Conservation (phyloP, 495 filamentous ascomycete species). For the Astrothelium macrocarpum region DNA sequence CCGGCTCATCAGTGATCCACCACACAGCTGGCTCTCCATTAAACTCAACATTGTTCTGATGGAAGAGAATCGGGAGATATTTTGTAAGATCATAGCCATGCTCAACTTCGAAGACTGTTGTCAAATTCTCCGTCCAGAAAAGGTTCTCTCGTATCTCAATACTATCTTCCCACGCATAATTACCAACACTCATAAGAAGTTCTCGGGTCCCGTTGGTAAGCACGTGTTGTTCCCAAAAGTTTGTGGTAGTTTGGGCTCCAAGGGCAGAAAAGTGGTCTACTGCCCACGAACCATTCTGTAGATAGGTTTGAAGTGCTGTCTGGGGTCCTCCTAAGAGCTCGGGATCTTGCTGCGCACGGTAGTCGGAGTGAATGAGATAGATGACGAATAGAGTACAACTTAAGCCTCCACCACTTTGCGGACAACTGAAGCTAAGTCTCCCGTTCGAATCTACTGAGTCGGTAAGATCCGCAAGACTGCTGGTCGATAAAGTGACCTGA, state of each 20-base stretch:
- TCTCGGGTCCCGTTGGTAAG: constrained; percentile 29
- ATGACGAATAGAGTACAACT: constrained; percentile 11
- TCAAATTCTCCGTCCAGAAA: constrained; percentile 10
- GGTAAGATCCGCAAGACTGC: constrained; percentile 14
- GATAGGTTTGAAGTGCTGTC: constrained; percentile 16
- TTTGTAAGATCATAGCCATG: constrained; percentile 17
- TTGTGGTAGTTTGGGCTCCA: constrained; percentile 35
- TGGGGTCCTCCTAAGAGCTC: constrained; percentile 9
- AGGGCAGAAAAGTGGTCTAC: constrained; percentile 42
- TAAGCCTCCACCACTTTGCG: constrained; percentile 4
- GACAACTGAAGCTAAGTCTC: not conserved
- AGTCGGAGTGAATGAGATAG: constrained; percentile 13
- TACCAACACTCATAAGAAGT: constrained; percentile 29
- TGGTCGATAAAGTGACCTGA: not conserved
- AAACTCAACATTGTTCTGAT: constrained; percentile 9
- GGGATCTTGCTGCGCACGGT: constrained; percentile 12
- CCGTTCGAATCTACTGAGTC: constrained; percentile 3
- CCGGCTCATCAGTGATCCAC: constrained; percentile 18
- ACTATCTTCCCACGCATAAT: constrained; percentile 42
- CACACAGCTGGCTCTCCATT: constrained; percentile 18
- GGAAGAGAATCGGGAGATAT: constrained; percentile 35
- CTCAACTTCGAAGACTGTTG: not conserved
- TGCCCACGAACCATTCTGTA: constrained; percentile 39
- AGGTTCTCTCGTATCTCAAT: constrained; percentile 6
- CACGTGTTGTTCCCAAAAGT: constrained; percentile 41